These are phyloP conservation scores for Candida vaughaniae DNA, from an alignment of 805 yeast species.

Conservation along the genomic window DNA sequence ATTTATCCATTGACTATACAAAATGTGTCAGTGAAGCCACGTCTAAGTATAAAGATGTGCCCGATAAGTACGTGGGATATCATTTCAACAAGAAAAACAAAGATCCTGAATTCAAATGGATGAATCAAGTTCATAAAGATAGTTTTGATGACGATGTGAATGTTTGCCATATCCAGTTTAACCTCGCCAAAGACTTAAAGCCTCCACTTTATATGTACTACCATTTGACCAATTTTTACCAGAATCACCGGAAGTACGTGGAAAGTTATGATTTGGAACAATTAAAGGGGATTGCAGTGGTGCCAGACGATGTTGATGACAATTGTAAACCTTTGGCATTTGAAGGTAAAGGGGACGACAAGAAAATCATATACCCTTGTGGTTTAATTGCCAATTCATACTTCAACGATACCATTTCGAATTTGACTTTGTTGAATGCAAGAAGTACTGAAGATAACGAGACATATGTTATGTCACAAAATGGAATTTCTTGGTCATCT, in stretches of 20 bases:
- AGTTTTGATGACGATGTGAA: constrained; percentile 34
- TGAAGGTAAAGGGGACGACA: constrained; percentile 38
- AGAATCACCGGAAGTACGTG: constrained; percentile 93
- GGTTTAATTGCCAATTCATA: constrained; percentile 91
- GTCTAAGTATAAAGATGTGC: constrained; percentile 48
- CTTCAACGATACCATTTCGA: constrained; percentile 82
- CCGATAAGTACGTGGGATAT: constrained; percentile 53
- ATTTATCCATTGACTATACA: constrained; percentile 72
- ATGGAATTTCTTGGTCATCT: constrained; percentile 81
- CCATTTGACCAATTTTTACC: constrained; percentile 84
- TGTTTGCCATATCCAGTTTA: constrained; percentile 69
- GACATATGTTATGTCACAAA: constrained; percentile 44
- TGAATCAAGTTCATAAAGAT: constrained; percentile 35
- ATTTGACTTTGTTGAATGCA: constrained; percentile 47
- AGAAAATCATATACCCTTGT: constrained; percentile 74
- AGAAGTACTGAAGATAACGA: constrained; percentile 43
- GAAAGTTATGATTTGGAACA: constrained; percentile 80
- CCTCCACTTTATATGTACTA: constrained; percentile 79
- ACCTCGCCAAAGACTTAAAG: constrained; percentile 65
- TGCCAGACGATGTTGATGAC: constrained; percentile 45
- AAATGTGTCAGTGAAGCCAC: constrained; percentile 58
- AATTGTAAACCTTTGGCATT: constrained; percentile 40
- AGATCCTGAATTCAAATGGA: constrained; percentile 64
- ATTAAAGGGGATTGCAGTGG: constrained; percentile 71
- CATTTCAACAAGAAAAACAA: constrained; percentile 55